A percentile compares a stretch with the other conserved stretches of the same genome.
Evolutionary conservation across 352 stramenopile species (phyloP).

Genomic region (Globisporangium paddicum): DNA sequence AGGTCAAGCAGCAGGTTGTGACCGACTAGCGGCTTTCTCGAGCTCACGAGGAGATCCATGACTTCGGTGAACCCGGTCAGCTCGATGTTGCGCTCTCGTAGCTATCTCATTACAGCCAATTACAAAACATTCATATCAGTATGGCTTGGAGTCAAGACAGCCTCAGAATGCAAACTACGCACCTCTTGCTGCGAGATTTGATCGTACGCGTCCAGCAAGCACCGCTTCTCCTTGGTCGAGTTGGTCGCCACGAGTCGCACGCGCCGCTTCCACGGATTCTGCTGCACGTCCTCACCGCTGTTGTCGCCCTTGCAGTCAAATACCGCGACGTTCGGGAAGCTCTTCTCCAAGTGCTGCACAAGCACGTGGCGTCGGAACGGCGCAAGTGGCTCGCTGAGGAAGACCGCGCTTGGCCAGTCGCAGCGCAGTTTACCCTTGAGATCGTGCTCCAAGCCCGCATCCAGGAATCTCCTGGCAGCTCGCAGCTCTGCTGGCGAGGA

Average conservation of each 20-base stretch:
- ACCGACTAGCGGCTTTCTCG: slow-evolving; percentile 51
- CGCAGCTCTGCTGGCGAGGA: slow-evolving; percentile 5
- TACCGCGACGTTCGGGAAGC: slow-evolving; percentile 34
- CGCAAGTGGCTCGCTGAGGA: slow-evolving; percentile 55
- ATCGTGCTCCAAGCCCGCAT: slow-evolving; percentile 19
- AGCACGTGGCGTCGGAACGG: slow-evolving; percentile 62
- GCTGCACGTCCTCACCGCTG: slow-evolving; percentile 14
- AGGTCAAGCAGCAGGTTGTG: slow-evolving; percentile 82
- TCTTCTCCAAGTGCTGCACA: slow-evolving; percentile 39
- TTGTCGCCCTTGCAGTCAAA: slow-evolving; percentile 74
- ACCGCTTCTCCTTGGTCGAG: slow-evolving; percentile 20
- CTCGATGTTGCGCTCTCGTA: slow-evolving; percentile 42
- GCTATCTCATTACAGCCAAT: background rate
- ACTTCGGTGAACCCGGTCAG: slow-evolving; percentile 66
- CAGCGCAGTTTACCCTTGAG: slow-evolving; percentile 11
- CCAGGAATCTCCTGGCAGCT: slow-evolving; percentile 36
- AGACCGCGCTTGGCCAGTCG: slow-evolving; percentile 22
- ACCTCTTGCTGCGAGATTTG: slow-evolving; percentile 26
- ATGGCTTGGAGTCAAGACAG: background rate
- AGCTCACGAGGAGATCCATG: slow-evolving; percentile 41
- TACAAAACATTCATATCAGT: background rate
- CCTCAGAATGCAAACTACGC: background rate
- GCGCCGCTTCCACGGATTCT: slow-evolving; percentile 56
- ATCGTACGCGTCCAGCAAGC: slow-evolving; percentile 27
- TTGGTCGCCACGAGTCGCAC: slow-evolving; percentile 40